phyloP scores from a whole-genome alignment of 2,329 filamentous ascomycete species.

The Fusarium sp. region DNA sequence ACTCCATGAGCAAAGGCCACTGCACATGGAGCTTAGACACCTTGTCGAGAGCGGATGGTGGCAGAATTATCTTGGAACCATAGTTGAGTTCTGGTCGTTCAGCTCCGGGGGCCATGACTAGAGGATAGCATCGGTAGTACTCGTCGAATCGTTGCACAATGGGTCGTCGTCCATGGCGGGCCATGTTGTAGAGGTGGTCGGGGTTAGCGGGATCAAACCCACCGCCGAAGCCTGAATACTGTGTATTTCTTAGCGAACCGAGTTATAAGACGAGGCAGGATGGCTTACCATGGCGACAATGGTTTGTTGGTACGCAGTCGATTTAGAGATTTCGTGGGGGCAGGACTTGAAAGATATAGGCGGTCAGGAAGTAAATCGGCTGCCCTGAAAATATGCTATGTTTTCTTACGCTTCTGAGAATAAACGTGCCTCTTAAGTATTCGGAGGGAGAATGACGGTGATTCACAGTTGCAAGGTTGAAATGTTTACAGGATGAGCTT shows the following conservation, averaged over 20 bases:
- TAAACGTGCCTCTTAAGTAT: neutral
- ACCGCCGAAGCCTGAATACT: slow-evolving; percentile 53
- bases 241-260: neutral
- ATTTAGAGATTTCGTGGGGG: slow-evolving; percentile 10
- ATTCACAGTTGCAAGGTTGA: slow-evolving; percentile 1
- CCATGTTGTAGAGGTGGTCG: slow-evolving; percentile 61
- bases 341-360: slow-evolving; percentile 1
- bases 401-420: neutral
- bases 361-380: slow-evolving; percentile 26
- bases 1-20: slow-evolving; percentile 96
- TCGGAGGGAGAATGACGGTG: neutral
- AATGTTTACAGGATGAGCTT: slow-evolving; percentile 20
- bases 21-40: slow-evolving; percentile 95
- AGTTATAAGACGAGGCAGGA: neutral
- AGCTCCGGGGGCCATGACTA: slow-evolving; percentile 91
- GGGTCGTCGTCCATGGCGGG: slow-evolving; percentile 57
- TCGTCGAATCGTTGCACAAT: slow-evolving; percentile 88
- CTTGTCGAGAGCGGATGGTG: slow-evolving; percentile 96
- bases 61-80: slow-evolving; percentile 96
- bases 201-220: slow-evolving; percentile 59
- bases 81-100: slow-evolving; percentile 92
- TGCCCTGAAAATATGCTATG: neutral
- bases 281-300: slow-evolving; percentile 36
- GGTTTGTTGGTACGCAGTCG: neutral
- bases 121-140: slow-evolving; percentile 96